These are phyloP conservation scores for Antrodiella citrinella DNA, from an alignment of 768 basidiomycete genomes.

Conservation along the genomic window DNA sequence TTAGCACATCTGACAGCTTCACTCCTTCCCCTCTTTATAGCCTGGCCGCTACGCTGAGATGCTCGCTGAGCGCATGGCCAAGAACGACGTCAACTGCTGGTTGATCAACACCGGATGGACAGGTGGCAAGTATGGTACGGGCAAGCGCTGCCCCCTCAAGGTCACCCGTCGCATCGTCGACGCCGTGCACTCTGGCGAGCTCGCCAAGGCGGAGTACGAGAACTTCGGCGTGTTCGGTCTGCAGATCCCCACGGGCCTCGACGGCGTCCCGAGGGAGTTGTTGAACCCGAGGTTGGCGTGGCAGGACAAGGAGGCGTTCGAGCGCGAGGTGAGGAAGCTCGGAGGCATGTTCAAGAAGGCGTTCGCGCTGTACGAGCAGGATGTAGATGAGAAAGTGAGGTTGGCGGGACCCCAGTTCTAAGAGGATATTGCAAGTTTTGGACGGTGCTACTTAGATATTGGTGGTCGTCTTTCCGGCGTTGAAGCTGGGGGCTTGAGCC, in stretches of 20 bases:
- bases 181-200: conserved; percentile 89
- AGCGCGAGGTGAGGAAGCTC: conserved; percentile 80
- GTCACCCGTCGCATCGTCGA: conserved; percentile 96
- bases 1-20: not conserved
- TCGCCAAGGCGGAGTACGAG: conserved; percentile 83
- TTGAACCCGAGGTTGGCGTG: conserved; percentile 86
- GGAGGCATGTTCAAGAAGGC: conserved; percentile 92
- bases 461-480: not conserved
- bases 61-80: conserved; percentile 91
- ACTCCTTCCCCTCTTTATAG: conserved; percentile 24
- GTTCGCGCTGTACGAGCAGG: conserved; percentile 85
- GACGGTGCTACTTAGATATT: not conserved
- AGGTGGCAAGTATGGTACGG: conserved; percentile 86
- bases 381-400: conserved; percentile 74
- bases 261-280: conserved; percentile 85
- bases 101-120: conserved; percentile 99
- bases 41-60: conserved; percentile 94
- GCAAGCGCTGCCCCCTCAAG: conserved; percentile 93
- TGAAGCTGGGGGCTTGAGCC: not conserved
- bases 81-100: conserved; percentile 90
- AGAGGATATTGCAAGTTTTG: not conserved
- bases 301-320: conserved; percentile 84
- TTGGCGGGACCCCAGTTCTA: conserved; percentile 59
- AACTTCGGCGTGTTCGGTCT: conserved; percentile 79
- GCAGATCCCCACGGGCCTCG: conserved; percentile 71